Percentiles rank a stretch among this genome's conserved stretches.
Evolutionary conservation across 169 alveolate species (phyloP).

Genomic region (Plasmodium sp.): DNA sequence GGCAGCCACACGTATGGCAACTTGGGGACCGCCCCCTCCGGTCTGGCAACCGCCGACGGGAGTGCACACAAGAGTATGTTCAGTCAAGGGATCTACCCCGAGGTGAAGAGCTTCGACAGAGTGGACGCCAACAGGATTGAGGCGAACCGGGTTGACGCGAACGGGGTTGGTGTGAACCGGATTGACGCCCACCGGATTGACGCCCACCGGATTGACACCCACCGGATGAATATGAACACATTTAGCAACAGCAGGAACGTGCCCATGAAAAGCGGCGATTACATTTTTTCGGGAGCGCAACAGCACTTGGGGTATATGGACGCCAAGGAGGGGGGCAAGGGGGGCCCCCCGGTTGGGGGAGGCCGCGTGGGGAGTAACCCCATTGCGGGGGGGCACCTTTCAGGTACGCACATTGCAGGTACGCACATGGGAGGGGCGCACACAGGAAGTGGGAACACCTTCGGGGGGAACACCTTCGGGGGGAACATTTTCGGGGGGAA

Average conservation of each 20-base stretch:
- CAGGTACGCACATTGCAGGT: too few species aligned
- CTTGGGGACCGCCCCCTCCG: not conserved
- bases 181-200: not conserved
- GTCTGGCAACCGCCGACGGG: not conserved
- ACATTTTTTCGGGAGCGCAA: not conserved
- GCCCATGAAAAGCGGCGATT: slow-evolving; percentile 8
- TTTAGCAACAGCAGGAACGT: slow-evolving; percentile 40
- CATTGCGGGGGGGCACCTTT: not conserved
- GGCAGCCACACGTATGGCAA: not conserved
- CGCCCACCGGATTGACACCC: not conserved
- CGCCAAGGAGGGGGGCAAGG: not conserved
- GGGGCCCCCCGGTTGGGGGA: not conserved
- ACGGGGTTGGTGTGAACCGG: too few species aligned
- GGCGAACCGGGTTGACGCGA: not conserved
- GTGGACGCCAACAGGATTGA: not conserved
- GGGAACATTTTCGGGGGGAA: too few species aligned
- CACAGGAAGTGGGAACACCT: too few species aligned
- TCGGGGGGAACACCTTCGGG: not conserved
- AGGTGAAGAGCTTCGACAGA: slow-evolving; percentile 11
- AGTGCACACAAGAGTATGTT: not conserved
- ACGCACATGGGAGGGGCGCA: too few species aligned
- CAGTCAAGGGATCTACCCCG: slow-evolving; percentile 13
- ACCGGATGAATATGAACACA: slow-evolving; percentile 7
- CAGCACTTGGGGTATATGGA: slow-evolving; percentile 7
- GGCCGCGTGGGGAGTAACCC: slow-evolving; percentile 9